Evolutionary conservation across 345 rosid genomes (phyloP), one percentile per base, ranked within the genome.

Genomic region (Heritiera fomes): DNA sequence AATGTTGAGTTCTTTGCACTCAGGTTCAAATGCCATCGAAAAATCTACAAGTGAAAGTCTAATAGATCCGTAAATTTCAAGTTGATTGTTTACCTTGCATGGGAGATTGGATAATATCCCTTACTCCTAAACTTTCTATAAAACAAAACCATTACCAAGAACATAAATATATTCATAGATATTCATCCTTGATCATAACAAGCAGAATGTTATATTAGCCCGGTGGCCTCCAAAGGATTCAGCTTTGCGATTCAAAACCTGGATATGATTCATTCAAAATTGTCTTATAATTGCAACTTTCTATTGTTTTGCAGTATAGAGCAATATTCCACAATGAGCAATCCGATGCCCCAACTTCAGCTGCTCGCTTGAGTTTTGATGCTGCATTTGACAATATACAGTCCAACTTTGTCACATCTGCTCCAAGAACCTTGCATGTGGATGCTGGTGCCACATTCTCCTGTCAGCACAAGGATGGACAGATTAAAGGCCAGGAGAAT

Each of bases 301-400:
- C 32, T n/a, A 67, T n/a, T 20, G 7, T 5, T 8, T 17, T 23
- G 7, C 80, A 78, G 86, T 65, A 8, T 58, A 52, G 12, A 50
- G 61, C 64, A 32, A 8, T 75, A 30, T 71, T 71, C 32, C n/a
- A 41, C 53, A 17, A 43, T 6, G 47, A 43, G n/a, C 72, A 43
- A 52, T 65, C 6, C 12, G 30, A 1, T 41, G 32, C 41, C 0
- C 18, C 10, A 1, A 46, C 67, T 43, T 28, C 50, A 11, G 18
- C 58, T 15, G 53, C 43, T 49, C 38, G 52, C 7, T 2, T 53
- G 61, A 61, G 34, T 17, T 69, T 58, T 8, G 71, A 75, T 40
- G 76, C 23, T 64, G 38, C 38, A 34, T 34, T 34, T 34, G 38
- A 34, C 38, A 34, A 34, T 34, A 34, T 34, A 34, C 38, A 3